Evolutionary conservation across 2,329 filamentous ascomycete species (phyloP).

Genomic region (Diaporthe velutina): DNA sequence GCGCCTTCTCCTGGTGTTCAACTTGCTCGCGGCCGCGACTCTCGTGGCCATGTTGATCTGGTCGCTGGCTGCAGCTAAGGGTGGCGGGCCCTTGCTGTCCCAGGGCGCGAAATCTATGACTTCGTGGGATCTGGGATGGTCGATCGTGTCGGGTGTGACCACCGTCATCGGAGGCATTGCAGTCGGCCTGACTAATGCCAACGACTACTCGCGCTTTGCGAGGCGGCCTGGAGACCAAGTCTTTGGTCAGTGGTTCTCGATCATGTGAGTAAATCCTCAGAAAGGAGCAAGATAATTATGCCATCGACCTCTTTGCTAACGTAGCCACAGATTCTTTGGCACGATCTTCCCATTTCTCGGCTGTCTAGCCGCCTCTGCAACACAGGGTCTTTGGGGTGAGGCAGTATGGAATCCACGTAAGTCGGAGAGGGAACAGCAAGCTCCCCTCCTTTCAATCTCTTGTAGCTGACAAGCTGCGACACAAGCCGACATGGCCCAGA

Average conservation of each 20-base stretch:
- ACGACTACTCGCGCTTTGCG: constrained; percentile 37
- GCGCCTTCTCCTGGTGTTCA: constrained; percentile 44
- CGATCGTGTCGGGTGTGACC: constrained; percentile 54
- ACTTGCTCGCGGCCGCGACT: constrained; percentile 51
- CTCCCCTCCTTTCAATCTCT: background rate
- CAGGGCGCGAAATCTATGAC: constrained; percentile 44
- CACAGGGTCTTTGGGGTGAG: constrained; percentile 33
- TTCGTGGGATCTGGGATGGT: constrained; percentile 51
- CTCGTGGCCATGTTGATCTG: constrained; percentile 53
- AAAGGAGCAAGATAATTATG: background rate
- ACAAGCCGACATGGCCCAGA: constrained; percentile 35
- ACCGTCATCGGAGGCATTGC: constrained; percentile 51
- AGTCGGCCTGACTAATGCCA: constrained; percentile 44
- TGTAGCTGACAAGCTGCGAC: background rate
- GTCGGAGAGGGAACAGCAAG: background rate
- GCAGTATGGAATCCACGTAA: constrained; percentile 37
- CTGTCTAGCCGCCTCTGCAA: constrained; percentile 34
- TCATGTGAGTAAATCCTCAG: constrained; percentile 16
- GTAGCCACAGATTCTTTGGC: constrained; percentile 28
- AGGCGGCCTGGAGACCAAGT: constrained; percentile 34
- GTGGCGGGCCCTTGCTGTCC: constrained; percentile 46
- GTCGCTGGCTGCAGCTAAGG: constrained; percentile 47
- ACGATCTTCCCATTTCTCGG: constrained; percentile 35
- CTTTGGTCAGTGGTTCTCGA: constrained; percentile 34
- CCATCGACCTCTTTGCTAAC: constrained; percentile 45